These are phyloP conservation scores for Herpetospermum pedunculosum DNA, from an alignment of 306 rosid genomes.

Conservation along the genomic window DNA sequence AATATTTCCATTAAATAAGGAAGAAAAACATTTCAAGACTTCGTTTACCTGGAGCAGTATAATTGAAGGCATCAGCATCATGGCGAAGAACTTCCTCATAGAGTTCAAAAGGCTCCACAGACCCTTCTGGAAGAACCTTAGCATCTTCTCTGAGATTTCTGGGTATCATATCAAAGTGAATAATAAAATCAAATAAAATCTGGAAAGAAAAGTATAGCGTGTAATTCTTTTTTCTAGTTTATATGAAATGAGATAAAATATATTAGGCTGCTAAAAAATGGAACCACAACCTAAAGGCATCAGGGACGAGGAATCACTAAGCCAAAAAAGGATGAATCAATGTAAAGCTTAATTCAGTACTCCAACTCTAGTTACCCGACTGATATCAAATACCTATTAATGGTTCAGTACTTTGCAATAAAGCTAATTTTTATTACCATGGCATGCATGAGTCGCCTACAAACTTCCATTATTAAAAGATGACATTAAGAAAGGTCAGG, in stretches of 20 bases:
- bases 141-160: constrained; percentile 79
- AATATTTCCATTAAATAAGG: neutral
- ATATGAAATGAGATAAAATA: neutral
- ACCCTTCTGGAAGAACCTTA: constrained; percentile 22
- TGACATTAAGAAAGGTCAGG: neutral
- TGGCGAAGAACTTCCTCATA: constrained; percentile 63
- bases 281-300: neutral
- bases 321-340: neutral
- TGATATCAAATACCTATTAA: neutral
- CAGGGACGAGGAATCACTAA: neutral
- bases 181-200: constrained; percentile 1
- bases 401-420: neutral
- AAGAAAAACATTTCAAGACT: constrained; percentile 30
- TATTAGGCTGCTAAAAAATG: neutral
- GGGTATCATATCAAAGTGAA: constrained; percentile 15
- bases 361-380: neutral
- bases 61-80: constrained; percentile 70
- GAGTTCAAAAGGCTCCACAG: constrained; percentile 54
- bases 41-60: constrained; percentile 62
- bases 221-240: neutral
- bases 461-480: neutral
- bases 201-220: neutral
- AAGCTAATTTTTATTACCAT: neutral
- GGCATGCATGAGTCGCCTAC: neutral
- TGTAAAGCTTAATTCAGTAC: neutral